phyloP scores from a whole-genome alignment of 2,329 filamentous ascomycete species.

The Sporothrix globosa region DNA sequence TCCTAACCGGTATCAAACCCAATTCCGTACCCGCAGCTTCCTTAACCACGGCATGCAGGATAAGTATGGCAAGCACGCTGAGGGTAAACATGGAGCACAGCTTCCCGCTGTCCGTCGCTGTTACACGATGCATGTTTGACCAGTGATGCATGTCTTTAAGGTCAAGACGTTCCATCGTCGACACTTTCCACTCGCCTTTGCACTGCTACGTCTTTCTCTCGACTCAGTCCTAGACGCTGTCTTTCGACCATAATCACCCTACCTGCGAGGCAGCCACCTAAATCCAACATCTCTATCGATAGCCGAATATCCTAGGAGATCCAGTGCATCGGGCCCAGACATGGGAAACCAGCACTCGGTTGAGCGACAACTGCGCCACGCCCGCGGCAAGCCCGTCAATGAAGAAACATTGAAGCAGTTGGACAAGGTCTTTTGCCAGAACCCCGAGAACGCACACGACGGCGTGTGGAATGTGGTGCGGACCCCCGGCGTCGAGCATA shows the following conservation, averaged over 20 bases:
- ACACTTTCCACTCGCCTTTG: not conserved
- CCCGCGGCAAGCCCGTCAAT: conserved; percentile 30
- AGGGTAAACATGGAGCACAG: not conserved
- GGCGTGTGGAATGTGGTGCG: conserved; percentile 34
- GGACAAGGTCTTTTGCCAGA: conserved; percentile 32
- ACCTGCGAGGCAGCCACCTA: conserved; percentile 4
- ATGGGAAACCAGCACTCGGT: conserved; percentile 34
- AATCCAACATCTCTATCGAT: not conserved
- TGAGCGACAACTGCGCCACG: conserved; percentile 32
- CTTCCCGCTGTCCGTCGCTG: not conserved
- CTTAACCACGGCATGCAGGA: not conserved
- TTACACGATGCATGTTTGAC: not conserved
- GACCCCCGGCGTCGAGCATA: conserved; percentile 21
- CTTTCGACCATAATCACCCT: not conserved
- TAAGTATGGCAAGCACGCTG: not conserved
- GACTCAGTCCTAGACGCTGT: not conserved
- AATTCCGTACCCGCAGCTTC: not conserved
- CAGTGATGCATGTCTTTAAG: not conserved
- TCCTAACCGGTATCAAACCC: not conserved
- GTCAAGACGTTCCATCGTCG: not conserved
- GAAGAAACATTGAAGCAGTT: conserved; percentile 30
- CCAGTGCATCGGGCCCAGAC: not conserved
- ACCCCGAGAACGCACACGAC: conserved; percentile 31
- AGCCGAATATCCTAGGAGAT: not conserved
- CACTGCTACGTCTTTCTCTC: not conserved